Percentiles rank a stretch among this genome's conserved stretches.
These are phyloP conservation scores for Populus tomentosa DNA, from an alignment of 441 rosid genomes.

Conservation along the genomic window DNA sequence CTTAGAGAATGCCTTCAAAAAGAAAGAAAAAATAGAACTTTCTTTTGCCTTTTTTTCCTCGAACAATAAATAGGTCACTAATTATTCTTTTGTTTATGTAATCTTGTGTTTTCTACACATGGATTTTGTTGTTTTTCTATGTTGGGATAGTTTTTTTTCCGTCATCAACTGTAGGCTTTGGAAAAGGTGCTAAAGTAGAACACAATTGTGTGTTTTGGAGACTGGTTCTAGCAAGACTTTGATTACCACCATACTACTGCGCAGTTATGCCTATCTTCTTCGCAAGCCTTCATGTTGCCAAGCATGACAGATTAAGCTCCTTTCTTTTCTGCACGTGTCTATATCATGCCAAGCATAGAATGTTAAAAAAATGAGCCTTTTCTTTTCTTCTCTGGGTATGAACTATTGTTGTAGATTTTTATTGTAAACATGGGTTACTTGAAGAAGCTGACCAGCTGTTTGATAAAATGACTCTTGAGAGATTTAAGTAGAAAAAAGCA, in stretches of 20 bases:
- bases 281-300: conserved; percentile 69
- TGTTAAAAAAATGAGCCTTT: too few species aligned
- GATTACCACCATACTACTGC: conserved; percentile 84
- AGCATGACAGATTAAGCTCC: too few species aligned
- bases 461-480: too few species aligned
- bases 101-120: neutral
- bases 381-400: too few species aligned
- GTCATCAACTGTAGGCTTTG: conserved; percentile 82
- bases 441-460: too few species aligned
- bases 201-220: conserved; percentile 67
- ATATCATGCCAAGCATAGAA: too few species aligned
- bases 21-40: neutral
- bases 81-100: neutral
- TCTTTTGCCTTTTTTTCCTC: neutral
- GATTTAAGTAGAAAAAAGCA: too few species aligned
- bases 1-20: neutral
- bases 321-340: too few species aligned
- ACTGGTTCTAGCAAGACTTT: conserved; percentile 95
- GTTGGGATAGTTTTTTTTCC: conserved; percentile 15
- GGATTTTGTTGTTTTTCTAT: neutral
- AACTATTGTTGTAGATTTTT: too few species aligned
- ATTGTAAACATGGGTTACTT: too few species aligned
- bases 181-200: conserved; percentile 66
- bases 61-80: neutral
- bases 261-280: conserved; percentile 55